Base-by-base conservation (phyloP, 208 protist genomes). In the Perkinsela sp. region DNA sequence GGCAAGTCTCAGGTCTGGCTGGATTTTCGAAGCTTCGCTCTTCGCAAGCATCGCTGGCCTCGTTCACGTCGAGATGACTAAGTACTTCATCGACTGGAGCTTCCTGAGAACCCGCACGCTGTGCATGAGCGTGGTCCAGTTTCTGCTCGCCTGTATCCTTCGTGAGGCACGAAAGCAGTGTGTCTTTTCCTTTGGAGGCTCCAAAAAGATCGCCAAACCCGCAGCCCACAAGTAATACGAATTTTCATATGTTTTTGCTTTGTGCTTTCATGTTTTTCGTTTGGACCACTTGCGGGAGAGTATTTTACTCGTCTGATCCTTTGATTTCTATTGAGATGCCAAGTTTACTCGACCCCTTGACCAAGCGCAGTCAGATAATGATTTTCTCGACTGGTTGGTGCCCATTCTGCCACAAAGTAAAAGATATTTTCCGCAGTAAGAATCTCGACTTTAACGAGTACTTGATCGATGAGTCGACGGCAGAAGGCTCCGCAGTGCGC, bases 401-500 rank as follows among this genome's bases (percentile, higher is more conserved):
- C 68, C 48, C 68, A 1, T 67, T 29, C 68, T 65, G 31, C 29
- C 2, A 6, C 2, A 65, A 1, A 22, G 28, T 29, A 1, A 48
- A 72, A 66, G 48, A 67, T 31, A 65, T 72, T 67, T n/a, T 66
- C 65, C 40, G 40, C 6, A 29, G 48, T 32, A 2, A 72, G 66
- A 40, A 15, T 66, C 28, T 68, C 70, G 66, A 66, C 22, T 66
- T 16, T 40, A 13, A 65, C 65, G 57, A 66, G 13, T 29, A 65
- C 32, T 2, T 70, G n/a, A 32, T 30, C 32, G 48, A 57, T 29
- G 69, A 0, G 29, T 68, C 66, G 30, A 28, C n/a, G 28, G 31
- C 29, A 31, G 29, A 69, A 28, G 66, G 31, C 67, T 29, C 28
- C 30, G 73, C 76, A 6, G 72, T 85, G 15, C 79, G 75, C 31